Conservation (phyloP, 352 stramenopile species). For the Globisporangium perplexum region DNA sequence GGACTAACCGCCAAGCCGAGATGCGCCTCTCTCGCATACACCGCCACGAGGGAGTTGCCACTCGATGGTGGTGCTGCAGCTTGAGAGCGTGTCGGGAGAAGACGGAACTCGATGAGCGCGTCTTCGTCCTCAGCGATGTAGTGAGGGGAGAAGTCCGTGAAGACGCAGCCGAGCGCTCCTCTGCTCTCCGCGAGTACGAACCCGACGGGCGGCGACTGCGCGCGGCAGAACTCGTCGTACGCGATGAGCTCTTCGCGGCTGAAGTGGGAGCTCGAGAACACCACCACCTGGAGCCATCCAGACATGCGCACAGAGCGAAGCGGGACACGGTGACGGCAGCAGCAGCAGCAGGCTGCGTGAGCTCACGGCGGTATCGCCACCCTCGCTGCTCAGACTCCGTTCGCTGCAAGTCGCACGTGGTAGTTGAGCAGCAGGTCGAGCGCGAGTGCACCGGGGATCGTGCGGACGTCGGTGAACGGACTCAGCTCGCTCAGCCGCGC, state of each 20-base stretch:
- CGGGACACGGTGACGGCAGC: too few relatives aligned
- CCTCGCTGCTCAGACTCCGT: too few relatives aligned
- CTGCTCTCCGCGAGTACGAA: constrained; percentile 32
- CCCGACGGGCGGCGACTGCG: constrained; percentile 28
- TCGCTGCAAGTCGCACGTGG: too few relatives aligned
- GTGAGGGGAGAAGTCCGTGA: constrained; percentile 25
- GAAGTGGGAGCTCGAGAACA: constrained; percentile 28
- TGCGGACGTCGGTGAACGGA: too few relatives aligned
- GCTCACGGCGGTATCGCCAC: too few relatives aligned
- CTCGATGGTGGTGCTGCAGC: not conserved
- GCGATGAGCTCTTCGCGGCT: constrained; percentile 37
- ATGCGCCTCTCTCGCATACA: constrained; percentile 18
- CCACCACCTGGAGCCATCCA: constrained; percentile 19
- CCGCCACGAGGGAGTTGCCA: constrained; percentile 2
- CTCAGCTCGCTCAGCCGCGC: too few relatives aligned
- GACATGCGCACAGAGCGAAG: not conserved
- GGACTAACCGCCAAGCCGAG: constrained; percentile 2
- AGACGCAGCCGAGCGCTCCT: constrained; percentile 30
- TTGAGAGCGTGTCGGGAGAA: constrained; percentile 14
- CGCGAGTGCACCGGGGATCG: too few relatives aligned
- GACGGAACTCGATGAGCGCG: constrained; percentile 16
- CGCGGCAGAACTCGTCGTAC: constrained; percentile 43
- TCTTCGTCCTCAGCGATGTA: constrained; percentile 10
- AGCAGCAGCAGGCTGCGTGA: too few relatives aligned
- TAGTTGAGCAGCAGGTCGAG: too few relatives aligned